phyloP scores from a whole-genome alignment of 371 early-diverging fungal species.

The Amoeboaphelidium protococcarum region DNA sequence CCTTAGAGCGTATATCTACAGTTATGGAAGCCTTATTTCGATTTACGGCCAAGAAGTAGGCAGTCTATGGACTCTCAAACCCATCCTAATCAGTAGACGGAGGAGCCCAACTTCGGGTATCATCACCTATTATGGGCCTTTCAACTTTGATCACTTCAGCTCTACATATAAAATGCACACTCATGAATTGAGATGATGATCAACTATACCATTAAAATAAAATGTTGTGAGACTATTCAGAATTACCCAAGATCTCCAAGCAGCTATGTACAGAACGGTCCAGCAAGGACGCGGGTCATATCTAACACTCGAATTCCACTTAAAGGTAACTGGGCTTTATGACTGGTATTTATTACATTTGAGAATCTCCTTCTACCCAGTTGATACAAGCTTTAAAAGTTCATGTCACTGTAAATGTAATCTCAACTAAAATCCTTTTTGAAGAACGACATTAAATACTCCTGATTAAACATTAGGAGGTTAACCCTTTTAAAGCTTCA shows the following conservation, averaged over 20 bases:
- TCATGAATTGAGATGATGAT: neutral
- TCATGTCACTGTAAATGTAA: too few species aligned
- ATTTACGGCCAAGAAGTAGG: slow-evolving; percentile 69
- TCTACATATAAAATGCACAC: slow-evolving; percentile 11
- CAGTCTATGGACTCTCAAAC: slow-evolving; percentile 29
- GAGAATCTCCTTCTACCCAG: too few species aligned
- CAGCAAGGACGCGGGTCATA: slow-evolving; percentile 49
- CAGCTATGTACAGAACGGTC: slow-evolving; percentile 36
- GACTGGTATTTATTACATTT: too few species aligned
- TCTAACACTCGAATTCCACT: slow-evolving; percentile 49
- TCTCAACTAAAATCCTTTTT: too few species aligned
- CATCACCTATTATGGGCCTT: slow-evolving; percentile 23
- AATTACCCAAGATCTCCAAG: slow-evolving; percentile 63
- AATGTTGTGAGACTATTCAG: neutral
- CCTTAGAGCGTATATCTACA: slow-evolving; percentile 40
- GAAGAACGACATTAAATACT: too few species aligned
- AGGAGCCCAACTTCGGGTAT: slow-evolving; percentile 13
- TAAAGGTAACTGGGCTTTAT: slow-evolving; percentile 23
- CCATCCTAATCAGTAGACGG: slow-evolving; percentile 15
- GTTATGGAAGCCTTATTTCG: slow-evolving; percentile 69
- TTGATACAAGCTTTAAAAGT: too few species aligned
- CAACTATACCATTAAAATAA: neutral
- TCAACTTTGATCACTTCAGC: slow-evolving; percentile 76
- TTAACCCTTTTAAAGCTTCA: too few species aligned
- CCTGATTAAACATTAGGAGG: too few species aligned